Evolutionary conservation across 1,284 basidiomycete genomes (phyloP).

Genomic region (Erythrobasidium hasegawianum): DNA sequence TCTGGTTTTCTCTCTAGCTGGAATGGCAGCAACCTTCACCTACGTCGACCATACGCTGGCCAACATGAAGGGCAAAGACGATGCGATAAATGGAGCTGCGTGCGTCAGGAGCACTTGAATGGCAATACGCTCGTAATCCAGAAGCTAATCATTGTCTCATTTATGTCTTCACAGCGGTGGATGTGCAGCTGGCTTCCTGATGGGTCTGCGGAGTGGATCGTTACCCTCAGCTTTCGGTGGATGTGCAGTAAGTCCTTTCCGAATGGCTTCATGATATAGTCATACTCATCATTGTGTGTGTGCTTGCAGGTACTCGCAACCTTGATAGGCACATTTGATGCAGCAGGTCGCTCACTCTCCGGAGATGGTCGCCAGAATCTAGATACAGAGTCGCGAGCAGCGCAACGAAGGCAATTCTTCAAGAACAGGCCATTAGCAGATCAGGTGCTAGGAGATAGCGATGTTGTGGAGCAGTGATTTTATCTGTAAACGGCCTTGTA

Average conservation of each 20-base stretch:
- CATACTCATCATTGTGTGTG: constrained; percentile 64
- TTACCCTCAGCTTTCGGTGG: constrained; percentile 22
- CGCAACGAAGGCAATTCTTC: constrained; percentile 53
- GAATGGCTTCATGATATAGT: constrained; percentile 46
- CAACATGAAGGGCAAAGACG: constrained; percentile 75
- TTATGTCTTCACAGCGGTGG: constrained; percentile 58
- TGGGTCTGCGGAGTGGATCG: constrained; percentile 70
- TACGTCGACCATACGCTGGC: constrained; percentile 74
- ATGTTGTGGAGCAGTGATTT: neutral
- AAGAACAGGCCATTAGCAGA: constrained; percentile 49
- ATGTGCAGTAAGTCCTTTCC: constrained; percentile 35
- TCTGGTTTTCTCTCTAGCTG: constrained; percentile 56
- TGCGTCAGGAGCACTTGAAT: neutral
- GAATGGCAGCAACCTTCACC: constrained; percentile 85
- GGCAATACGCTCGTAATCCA: too few species aligned
- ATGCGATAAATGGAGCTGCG: constrained; percentile 75
- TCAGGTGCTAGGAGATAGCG: constrained; percentile 38
- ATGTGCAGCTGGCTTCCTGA: constrained; percentile 88
- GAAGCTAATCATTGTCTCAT: too few species aligned
- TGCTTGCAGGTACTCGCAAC: constrained; percentile 65
- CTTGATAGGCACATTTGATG: constrained; percentile 77
- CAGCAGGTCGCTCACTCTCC: constrained; percentile 57
- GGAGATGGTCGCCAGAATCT: constrained; percentile 47
- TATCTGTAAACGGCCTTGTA: too few species aligned
- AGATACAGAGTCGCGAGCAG: constrained; percentile 52